A percentile compares a stretch with the other conserved stretches of the same genome.
These are phyloP conservation scores for Mycena chlorophos DNA, from an alignment of 768 basidiomycete genomes.

Conservation along the genomic window DNA sequence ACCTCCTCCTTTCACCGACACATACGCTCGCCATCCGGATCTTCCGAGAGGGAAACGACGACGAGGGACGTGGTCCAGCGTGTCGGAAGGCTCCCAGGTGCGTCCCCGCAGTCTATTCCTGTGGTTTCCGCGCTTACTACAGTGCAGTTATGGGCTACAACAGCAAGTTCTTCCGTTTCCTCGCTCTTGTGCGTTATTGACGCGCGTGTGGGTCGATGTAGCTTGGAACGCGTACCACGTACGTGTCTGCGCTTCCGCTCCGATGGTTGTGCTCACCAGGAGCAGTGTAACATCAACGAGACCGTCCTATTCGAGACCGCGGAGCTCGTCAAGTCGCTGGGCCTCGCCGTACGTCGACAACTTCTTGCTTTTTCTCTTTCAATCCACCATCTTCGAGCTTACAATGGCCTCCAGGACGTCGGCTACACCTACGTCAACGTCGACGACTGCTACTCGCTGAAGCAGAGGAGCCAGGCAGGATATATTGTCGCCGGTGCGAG, in stretches of 20 bases:
- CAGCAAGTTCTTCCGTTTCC: slow-evolving; percentile 40
- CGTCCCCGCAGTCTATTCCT: neutral
- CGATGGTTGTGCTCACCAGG: neutral
- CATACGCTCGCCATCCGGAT: neutral
- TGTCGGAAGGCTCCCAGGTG: slow-evolving; percentile 41
- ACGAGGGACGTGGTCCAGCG: slow-evolving; percentile 6
- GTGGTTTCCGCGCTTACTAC: neutral
- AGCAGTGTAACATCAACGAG: slow-evolving; percentile 63
- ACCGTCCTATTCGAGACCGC: slow-evolving; percentile 51
- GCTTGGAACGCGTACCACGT: slow-evolving; percentile 75
- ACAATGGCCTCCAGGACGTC: slow-evolving; percentile 42
- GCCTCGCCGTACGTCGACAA: slow-evolving; percentile 47
- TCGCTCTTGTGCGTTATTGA: neutral
- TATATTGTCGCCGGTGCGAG: slow-evolving; percentile 57
- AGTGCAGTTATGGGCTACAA: slow-evolving; percentile 61
- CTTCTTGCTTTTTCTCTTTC: neutral
- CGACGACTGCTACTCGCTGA: slow-evolving; percentile 68
- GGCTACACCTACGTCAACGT: slow-evolving; percentile 63
- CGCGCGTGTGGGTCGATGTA: slow-evolving; percentile 22
- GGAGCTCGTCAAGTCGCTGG: slow-evolving; percentile 49
- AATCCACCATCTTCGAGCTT: neutral
- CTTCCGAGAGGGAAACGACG: neutral
- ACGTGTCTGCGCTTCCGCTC: slow-evolving; percentile 19
- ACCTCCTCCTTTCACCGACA: neutral
- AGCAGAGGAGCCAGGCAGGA: slow-evolving; percentile 48